Conservation (phyloP, 495 filamentous ascomycete species). For the Aspergillus avenaceus region DNA sequence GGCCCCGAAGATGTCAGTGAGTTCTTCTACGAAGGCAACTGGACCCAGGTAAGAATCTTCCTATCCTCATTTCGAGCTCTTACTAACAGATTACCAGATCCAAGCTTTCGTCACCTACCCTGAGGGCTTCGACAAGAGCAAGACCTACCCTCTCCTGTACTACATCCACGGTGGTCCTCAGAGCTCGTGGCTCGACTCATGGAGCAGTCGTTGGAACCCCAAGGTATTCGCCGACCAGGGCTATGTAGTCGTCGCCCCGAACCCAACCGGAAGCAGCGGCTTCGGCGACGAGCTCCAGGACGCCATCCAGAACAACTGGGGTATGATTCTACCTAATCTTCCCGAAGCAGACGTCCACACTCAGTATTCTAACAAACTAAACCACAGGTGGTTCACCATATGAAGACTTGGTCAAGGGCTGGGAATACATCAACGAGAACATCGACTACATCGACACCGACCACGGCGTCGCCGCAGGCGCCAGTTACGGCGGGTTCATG, state of each 20-base stretch:
- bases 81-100: constrained; percentile 21
- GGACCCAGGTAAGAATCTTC: constrained; percentile 24
- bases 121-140: constrained; percentile 37
- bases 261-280: constrained; percentile 49
- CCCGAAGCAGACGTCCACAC: neutral
- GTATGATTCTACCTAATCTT: constrained; percentile 12
- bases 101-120: constrained; percentile 50
- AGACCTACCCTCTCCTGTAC: constrained; percentile 48
- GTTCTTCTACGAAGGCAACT: constrained; percentile 33
- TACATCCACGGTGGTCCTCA: constrained; percentile 54
- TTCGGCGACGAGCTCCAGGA: constrained; percentile 47
- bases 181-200: constrained; percentile 43
- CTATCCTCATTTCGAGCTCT: too few relatives aligned
- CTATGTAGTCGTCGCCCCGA: constrained; percentile 52
- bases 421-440: constrained; percentile 46
- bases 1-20: constrained; percentile 32
- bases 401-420: constrained; percentile 49
- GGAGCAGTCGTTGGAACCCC: constrained; percentile 49
- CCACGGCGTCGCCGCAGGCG: constrained; percentile 45
- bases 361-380: neutral
- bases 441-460: constrained; percentile 47
- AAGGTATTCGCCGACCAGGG: constrained; percentile 55
- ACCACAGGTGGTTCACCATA: constrained; percentile 42
- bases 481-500: constrained; percentile 53
- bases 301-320: constrained; percentile 47